Evolutionary conservation across 345 rosid genomes (phyloP).

Genomic region (Iberis pinnata): DNA sequence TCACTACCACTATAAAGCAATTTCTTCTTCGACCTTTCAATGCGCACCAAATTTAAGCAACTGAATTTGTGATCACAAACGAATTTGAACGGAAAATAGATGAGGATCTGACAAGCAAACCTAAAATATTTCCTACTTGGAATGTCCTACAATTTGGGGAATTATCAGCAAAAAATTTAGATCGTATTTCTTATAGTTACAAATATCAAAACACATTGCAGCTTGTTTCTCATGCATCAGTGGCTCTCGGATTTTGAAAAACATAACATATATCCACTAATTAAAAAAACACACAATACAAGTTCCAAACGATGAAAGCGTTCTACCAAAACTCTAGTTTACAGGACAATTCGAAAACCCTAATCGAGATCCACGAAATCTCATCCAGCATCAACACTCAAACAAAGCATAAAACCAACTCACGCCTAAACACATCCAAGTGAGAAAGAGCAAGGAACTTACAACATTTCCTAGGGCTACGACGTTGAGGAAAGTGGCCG

Average conservation of each 20-base stretch:
- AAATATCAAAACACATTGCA: conserved; percentile 14
- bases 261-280: neutral
- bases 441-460: conserved; percentile 28
- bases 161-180: no score
- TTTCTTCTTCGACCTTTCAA: no score
- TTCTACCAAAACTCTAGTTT: conserved; percentile 1
- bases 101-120: no score
- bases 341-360: conserved; percentile 4
- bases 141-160: no score
- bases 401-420: conserved; percentile 1
- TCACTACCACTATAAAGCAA: neutral
- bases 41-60: no score
- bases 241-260: no score
- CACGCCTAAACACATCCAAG: neutral
- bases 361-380: conserved; percentile 30
- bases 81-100: no score
- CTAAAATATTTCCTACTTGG: no score
- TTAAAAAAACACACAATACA: neutral
- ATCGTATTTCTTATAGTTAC: no score
- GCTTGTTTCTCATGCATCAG: neutral
- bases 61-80: no score
- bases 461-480: conserved; percentile 88
- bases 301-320: neutral
- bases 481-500: conserved; percentile 73
- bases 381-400: conserved; percentile 18